Evolutionary conservation across 2,329 filamentous ascomycete species (phyloP), one percentile per base, ranked within the genome.

Genomic region (Teratosphaeria pseudoeucalypti): DNA sequence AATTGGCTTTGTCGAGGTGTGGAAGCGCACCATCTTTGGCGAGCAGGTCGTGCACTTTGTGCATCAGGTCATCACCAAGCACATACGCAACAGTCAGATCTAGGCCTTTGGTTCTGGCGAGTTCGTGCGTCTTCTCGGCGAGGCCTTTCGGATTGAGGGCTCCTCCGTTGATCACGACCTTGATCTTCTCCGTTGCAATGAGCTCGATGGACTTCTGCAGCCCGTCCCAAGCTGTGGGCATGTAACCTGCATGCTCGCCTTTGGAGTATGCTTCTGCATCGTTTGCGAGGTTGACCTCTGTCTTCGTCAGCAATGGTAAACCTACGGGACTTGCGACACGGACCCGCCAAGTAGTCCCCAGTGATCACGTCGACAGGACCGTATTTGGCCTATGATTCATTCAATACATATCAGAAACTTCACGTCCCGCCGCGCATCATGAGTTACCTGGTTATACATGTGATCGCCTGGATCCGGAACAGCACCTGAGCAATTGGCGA

Each of bases 101-200:
- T 29, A 79, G 61, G 0, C 72, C 71, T 53, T 67, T 66, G 29
- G 60, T 29, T 49, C 56, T 16, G 39, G 64, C 62, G 34, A 80
- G 60, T 32, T 74, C 66, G 16, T 74, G 65, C 0, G 75, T 70
- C 65, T 78, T 77, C 57, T 78, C 65, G 1, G 82, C 81, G 12
- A 85, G 65, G 0, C 78, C 82, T 61, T 74, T 75, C 0, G 82
- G 81, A 58, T 84, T 81, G 19, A 81, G 72, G 2, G 76, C 78
- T 0, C 82, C 82, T 2, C 81, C 82, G 61, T 84, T 83, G 58
- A 82, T 72, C 37, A 82, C 72, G n/a, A 84, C 72, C 61, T 81
- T 81, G 69, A 83, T 82, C 0, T 73, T 67, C 59, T 80, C 80
- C 55, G 77, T 67, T 2, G 73, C 67, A 64, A 80, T 70, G 0